These are phyloP conservation scores for Gossypium australe DNA, from an alignment of 345 rosid genomes.

Conservation along the genomic window DNA sequence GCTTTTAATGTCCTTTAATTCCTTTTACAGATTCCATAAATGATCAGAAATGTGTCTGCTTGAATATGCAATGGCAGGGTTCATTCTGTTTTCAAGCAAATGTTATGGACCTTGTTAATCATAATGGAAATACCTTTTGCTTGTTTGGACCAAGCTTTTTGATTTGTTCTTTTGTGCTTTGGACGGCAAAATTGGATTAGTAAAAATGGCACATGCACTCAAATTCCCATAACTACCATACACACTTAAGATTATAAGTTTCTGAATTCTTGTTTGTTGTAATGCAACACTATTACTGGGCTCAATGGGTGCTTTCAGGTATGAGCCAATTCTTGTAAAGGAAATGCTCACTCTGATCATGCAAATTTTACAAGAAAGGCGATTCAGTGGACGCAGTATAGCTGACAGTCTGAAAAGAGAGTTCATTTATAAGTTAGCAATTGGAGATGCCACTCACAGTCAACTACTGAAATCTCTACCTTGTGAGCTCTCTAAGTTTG, in stretches of 20 bases:
- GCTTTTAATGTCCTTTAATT: no score
- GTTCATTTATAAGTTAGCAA: slow-evolving; percentile 71
- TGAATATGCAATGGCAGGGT: no score
- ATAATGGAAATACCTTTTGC: not conserved
- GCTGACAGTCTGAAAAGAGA: slow-evolving; percentile 86
- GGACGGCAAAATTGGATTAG: no score
- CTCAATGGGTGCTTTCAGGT: slow-evolving; percentile 45
- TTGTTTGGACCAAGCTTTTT: not conserved
- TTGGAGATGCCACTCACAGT: slow-evolving; percentile 92
- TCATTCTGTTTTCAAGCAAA: no score
- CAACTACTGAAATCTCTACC: slow-evolving; percentile 81
- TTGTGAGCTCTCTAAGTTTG: slow-evolving; percentile 73
- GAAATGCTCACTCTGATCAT: slow-evolving; percentile 85
- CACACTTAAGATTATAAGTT: not conserved
- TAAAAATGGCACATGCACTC: no score
- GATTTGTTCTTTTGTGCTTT: not conserved
- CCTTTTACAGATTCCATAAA: no score
- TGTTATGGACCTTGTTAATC: no score
- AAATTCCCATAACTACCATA: not conserved
- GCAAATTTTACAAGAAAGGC: slow-evolving; percentile 88
- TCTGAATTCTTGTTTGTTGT: not conserved
- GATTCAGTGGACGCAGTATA: slow-evolving; percentile 67
- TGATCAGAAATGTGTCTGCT: no score
- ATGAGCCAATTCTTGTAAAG: slow-evolving; percentile 71
- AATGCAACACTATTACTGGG: slow-evolving; percentile 14